Evolutionary conservation across 2,329 filamentous ascomycete species (phyloP).

Genomic region (Diplodia sapinea): DNA sequence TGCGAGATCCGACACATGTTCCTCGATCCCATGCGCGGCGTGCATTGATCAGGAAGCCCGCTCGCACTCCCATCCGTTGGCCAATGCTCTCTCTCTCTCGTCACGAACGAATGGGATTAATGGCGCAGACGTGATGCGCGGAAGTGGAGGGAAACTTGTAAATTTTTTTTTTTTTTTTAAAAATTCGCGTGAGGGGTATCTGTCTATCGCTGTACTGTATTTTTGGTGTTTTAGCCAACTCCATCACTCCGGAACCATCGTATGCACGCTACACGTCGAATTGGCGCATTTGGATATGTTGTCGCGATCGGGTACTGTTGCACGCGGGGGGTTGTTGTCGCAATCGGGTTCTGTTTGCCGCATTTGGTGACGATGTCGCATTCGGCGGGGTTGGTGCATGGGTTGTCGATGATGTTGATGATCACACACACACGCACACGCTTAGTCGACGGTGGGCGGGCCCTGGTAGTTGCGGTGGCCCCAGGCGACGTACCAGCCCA

Average conservation of each 20-base stretch:
- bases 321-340: not conserved
- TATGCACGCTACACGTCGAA: not conserved
- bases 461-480: constrained; percentile 72
- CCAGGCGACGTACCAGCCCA: constrained; percentile 71
- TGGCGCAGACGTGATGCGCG: not conserved
- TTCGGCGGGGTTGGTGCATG: not conserved
- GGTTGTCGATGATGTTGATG: not conserved
- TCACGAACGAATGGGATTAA: not conserved
- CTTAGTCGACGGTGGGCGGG: constrained; percentile 44
- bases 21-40: too few relatives aligned
- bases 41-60: not conserved
- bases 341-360: not conserved
- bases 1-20: too few relatives aligned
- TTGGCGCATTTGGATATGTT: constrained; percentile 10
- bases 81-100: not conserved
- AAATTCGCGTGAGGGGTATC: constrained; percentile 21
- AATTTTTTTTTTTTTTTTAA: not conserved
- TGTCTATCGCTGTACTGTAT: constrained; percentile 5
- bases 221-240: constrained; percentile 19
- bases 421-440: not conserved
- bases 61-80: not conserved
- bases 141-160: not conserved
- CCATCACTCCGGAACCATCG: not conserved
- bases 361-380: not conserved
- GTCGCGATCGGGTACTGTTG: not conserved